phyloP scores from a whole-genome alignment of 1,139 yeast genomes.

The Hansenula anomala region DNA sequence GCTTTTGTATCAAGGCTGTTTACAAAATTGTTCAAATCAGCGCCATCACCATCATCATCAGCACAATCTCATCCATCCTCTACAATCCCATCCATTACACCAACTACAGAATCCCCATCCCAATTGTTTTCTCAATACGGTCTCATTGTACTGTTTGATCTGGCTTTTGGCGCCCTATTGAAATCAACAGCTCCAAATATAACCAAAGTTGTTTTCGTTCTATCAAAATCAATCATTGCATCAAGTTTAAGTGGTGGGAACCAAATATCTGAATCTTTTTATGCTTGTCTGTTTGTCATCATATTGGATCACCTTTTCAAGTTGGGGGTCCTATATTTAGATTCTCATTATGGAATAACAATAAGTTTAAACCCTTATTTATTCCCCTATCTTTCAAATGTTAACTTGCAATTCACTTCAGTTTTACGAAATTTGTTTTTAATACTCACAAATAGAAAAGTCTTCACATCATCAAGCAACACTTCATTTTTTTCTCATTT shows the following conservation, averaged over 20 bases:
- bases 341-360: conserved; percentile 5
- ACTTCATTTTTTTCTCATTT: conserved; percentile 4
- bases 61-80: neutral
- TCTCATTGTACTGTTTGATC: conserved; percentile 24
- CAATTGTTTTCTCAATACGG: conserved; percentile 8
- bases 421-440: neutral
- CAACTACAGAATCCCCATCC: neutral
- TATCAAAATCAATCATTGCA: conserved; percentile 43
- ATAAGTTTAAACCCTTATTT: conserved; percentile 4
- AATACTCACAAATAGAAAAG: conserved; percentile 1
- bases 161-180: conserved; percentile 29
- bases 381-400: conserved; percentile 8
- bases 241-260: conserved; percentile 41
- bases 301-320: conserved; percentile 10
- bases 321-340: conserved; percentile 8
- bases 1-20: conserved; percentile 35
- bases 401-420: neutral
- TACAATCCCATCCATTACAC: neutral
- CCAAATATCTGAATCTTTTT: conserved; percentile 10
- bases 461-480: neutral
- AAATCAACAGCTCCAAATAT: conserved; percentile 31
- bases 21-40: conserved; percentile 16
- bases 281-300: conserved; percentile 7
- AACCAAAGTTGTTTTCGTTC: conserved; percentile 33
- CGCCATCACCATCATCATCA: conserved; percentile 3